Evolutionary conservation across 495 filamentous ascomycete genomes (phyloP).

Genomic region (Penicillium psychrofluorescens): DNA sequence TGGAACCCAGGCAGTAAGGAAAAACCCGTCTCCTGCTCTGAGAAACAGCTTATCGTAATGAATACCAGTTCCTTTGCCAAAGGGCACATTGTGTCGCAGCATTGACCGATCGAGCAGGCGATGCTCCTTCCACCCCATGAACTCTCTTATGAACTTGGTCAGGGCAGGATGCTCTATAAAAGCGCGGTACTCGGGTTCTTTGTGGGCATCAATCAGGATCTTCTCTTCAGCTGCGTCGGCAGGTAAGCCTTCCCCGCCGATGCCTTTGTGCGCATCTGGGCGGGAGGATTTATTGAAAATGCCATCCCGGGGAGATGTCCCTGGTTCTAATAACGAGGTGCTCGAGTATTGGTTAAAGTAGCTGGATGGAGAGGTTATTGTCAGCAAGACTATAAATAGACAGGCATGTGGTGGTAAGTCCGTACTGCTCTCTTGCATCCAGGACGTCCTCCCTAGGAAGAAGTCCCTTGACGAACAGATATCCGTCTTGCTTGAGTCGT

Average conservation of each 20-base stretch:
- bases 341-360: slow-evolving; percentile 45
- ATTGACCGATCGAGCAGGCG: slow-evolving; percentile 34
- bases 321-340: slow-evolving; percentile 37
- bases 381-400: not conserved
- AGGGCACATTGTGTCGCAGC: slow-evolving; percentile 48
- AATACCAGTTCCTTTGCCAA: slow-evolving; percentile 42
- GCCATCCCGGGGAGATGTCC: slow-evolving; percentile 21
- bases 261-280: slow-evolving; percentile 37
- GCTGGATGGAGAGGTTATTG: not conserved
- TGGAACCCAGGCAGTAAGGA: slow-evolving; percentile 52
- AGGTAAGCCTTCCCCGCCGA: slow-evolving; percentile 35
- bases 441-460: slow-evolving; percentile 44
- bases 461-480: slow-evolving; percentile 46
- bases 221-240: slow-evolving; percentile 24
- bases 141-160: slow-evolving; percentile 34
- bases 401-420: too few species aligned
- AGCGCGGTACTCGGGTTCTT: slow-evolving; percentile 35
- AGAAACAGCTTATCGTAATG: slow-evolving; percentile 55
- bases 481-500: slow-evolving; percentile 40
- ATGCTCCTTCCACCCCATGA: slow-evolving; percentile 41
- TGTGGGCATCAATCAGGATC: slow-evolving; percentile 38
- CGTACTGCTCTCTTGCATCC: slow-evolving; percentile 31
- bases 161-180: slow-evolving; percentile 44
- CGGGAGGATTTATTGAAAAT: slow-evolving; percentile 38
- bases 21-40: slow-evolving; percentile 39